Evolutionary conservation across 805 yeast species (phyloP).

Genomic region (Saccharomycopsis microspora): DNA sequence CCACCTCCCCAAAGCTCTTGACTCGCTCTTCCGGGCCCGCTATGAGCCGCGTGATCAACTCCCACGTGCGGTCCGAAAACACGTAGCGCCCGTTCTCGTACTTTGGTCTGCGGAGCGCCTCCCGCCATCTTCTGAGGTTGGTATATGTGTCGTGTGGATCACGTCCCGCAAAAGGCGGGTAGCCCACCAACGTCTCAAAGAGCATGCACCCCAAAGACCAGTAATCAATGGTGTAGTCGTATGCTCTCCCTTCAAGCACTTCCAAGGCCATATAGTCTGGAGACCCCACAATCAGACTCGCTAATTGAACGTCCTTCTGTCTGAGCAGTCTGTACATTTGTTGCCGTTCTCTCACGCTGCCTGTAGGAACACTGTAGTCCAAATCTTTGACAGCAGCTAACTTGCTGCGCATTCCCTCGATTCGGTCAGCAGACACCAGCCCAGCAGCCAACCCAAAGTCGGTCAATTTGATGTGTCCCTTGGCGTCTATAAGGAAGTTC

Average conservation of each 20-base stretch:
- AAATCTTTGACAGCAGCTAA: conserved; percentile 65
- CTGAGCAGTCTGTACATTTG: conserved; percentile 70
- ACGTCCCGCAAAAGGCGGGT: conserved; percentile 94
- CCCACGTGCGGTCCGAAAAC: conserved; percentile 96
- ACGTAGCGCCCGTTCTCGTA: conserved; percentile 86
- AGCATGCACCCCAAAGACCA: conserved; percentile 98
- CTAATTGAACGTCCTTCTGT: conserved; percentile 67
- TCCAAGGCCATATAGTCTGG: conserved; percentile 99
- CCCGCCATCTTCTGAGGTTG: conserved; percentile 87
- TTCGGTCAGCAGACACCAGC: conserved; percentile 81
- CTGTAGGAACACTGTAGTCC: conserved; percentile 48
- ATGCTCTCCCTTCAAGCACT: conserved; percentile 85
- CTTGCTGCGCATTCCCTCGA: conserved; percentile 78
- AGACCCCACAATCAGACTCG: conserved; percentile 93
- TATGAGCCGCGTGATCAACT: conserved; percentile 63
- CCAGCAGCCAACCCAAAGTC: conserved; percentile 98
- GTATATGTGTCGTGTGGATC: conserved; percentile 91
- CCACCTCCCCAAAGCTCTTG: conserved; percentile 71
- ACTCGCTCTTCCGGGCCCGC: conserved; percentile 70
- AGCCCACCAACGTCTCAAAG: conserved; percentile 92
- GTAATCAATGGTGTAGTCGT: conserved; percentile 94
- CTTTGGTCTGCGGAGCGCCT: conserved; percentile 79
- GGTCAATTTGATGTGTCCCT: conserved; percentile 86
- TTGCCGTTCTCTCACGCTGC: conserved; percentile 81
- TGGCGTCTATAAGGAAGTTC: conserved; percentile 78